Base-by-base conservation (phyloP, 169 alveolate genomes). In the Eimeria maxima region DNA sequence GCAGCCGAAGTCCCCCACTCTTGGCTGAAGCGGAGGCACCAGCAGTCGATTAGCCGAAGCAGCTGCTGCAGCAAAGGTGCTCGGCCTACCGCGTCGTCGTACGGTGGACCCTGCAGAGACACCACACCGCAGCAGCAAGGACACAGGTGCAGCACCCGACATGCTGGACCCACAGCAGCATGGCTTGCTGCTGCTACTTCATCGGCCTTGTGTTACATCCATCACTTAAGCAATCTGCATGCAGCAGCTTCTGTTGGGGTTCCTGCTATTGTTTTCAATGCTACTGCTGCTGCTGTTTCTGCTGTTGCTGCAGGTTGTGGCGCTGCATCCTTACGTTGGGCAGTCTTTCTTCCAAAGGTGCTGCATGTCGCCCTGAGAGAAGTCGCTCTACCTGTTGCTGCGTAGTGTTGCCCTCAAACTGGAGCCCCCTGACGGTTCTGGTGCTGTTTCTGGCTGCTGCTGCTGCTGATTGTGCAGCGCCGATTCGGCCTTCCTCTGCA, bases 1-100 rank as follows among this genome's bases (percentile, higher is more conserved):
- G 69, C 69, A 60, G 87, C 87, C 0, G 87, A 22, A 24, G 87
- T 50, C 0, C 60, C 87, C 87, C 87, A 76, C 38, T 29, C 53
- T 44, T 38, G 38, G 65, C 87, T 76, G 63, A 76, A 76, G 29
- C 87, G 87, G 29, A 44, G 24, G 60, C 65, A 38, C 42, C 65
- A 38, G 87, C 87, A 76, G 87, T 76, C 87, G 18, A 76, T 45
- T 33, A 76, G 65, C 87, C 63, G 87, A 22, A 76, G 63, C 87
- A 76, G 63, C 53, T 20, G 87, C 87, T 76, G 53, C 60, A 76
- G 65, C 65, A 76, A 13, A 5, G 87, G 50, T 5, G 87, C 22
- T 16, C 87, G 29, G 63, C 63, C 63, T 8, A 76, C 87, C 11
- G 87, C 87, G 65, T 76, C 87, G 65, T 76, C 60, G 18, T 45